Base-by-base conservation (phyloP, 495 filamentous ascomycete genomes). In the Delitschia confertaspora region DNA sequence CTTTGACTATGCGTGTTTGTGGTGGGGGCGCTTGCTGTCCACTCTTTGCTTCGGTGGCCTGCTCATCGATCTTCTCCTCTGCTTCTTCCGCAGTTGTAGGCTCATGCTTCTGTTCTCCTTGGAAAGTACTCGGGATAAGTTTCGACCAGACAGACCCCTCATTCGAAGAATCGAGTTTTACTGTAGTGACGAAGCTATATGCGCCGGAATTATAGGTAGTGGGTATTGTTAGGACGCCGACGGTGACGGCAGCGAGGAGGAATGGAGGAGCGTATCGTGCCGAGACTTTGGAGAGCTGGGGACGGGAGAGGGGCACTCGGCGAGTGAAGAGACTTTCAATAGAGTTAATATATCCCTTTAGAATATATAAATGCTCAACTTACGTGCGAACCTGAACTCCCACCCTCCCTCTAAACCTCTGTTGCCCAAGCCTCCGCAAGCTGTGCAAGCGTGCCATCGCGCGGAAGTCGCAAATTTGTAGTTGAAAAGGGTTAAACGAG, bases 11-110 rank as follows among this genome's bases (percentile, higher is more conserved):
- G 18, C 44, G 43, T 10, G 43, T 49, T 30, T 57, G 53, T 17
- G 53, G 49, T 13, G 53, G 53, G 14, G 49, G 53, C 0, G 18
- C 19, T 32, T 53, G 53, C 13, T 40, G 33, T 13, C 53, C 42
- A 33, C 38, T 43, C n/a, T n/a, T 16, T 4, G 35, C 16, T 9
- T 16, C 14, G 27, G 23, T 18, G 31, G 19, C n/a, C 4, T 47
- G 32, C 10, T 48, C 23, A 26, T 46, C 42, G 27, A 24, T n/a
- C 13, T 42, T 38, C 9, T 35, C 20, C 35, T 51, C 49, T 3
- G 49, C 49, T 7, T 33, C 49, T 26, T 26, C 21, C n/a, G 23
- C 35, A 13, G 30, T 45, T 0, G 48, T 36, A 19, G 25, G 4
- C n/a, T 26, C 23, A 7, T 23, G 16, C 17, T 17, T 20, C 31